Evolutionary conservation across 345 rosid genomes (phyloP), one percentile per base, ranked within the genome.

Genomic region (Abelmoschus esculentus): DNA sequence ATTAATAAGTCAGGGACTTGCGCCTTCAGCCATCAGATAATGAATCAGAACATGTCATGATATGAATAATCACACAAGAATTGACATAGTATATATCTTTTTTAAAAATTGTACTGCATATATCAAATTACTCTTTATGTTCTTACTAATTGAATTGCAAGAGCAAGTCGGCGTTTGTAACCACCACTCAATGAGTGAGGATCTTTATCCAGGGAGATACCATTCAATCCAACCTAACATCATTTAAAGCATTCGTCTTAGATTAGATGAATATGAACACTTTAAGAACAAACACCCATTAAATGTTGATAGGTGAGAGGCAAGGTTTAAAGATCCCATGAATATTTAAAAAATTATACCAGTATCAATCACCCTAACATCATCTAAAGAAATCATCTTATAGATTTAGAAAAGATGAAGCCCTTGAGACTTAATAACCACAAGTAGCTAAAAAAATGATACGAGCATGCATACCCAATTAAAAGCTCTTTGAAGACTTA

Each of bases 111-210:
- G 11, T 12, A 62, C 14, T 3, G 34, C 52, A 38, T 34, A 65
- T 52, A 38, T 13, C 42, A 72, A 42, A 70, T 52, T 53, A 61
- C 69, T 64, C n/a, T 50, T 19, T 31, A 36, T 18, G 77, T 74
- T 68, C 88, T 77, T 82, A 93, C 98, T 80, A 89, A 76, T 73
- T 93, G 98, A 78, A 86, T 83, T 62, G 98, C 95, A 66, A 93
- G 70, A 71, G 98, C 98, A 83, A 93, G 95, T 59, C 96, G 79
- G 47, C 91, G 95, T 79, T 93, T 93, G 80, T 88, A 93, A 74
- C 96, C 97, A 74, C 97, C 98, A 72, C 97, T 93, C 47, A 93
- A 83, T 66, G 91, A 85, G 65, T 88, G 90, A 61, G 96, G 97
- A 81, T 89, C 90, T 84, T 86, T 93, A 70, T 86, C 95, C 84